Evolutionary conservation across 2,329 filamentous ascomycete genomes (phyloP).

Genomic region (Fusarium falciforme): DNA sequence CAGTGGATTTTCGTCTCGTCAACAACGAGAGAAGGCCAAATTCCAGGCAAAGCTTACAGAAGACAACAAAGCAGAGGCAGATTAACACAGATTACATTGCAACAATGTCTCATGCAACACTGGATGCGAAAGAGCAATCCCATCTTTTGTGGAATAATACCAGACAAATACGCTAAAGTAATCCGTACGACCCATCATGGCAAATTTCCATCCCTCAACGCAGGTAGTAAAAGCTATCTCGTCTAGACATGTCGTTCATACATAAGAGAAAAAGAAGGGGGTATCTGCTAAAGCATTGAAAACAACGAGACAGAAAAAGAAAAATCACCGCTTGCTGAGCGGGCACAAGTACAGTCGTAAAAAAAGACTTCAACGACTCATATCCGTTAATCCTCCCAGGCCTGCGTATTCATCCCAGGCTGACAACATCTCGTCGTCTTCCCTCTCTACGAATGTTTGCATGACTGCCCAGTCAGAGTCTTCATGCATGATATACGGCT

Average conservation of each 20-base stretch:
- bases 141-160: background rate
- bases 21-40: too few species aligned
- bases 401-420: slow-evolving; percentile 61
- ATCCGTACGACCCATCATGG: background rate
- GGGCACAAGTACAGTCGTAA: slow-evolving; percentile 2
- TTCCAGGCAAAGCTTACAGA: background rate
- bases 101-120: background rate
- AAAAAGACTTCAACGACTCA: slow-evolving; percentile 23
- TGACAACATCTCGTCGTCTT: slow-evolving; percentile 44
- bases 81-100: background rate
- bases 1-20: too few species aligned
- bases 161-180: background rate
- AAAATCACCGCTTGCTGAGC: slow-evolving; percentile 24
- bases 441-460: slow-evolving; percentile 51
- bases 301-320: slow-evolving; percentile 1
- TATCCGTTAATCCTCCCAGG: slow-evolving; percentile 58
- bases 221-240: slow-evolving; percentile 25
- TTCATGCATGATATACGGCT: slow-evolving; percentile 45
- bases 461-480: slow-evolving; percentile 52
- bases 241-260: slow-evolving; percentile 31
- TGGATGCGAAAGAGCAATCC: background rate
- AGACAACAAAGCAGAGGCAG: background rate
- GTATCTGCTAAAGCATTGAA: slow-evolving; percentile 38
- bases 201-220: background rate
- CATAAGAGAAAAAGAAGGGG: slow-evolving; percentile 34